Evolutionary conservation across 495 filamentous ascomycete species (phyloP), one percentile per base, ranked within the genome.

Genomic region (Hypoxylon trugodes): DNA sequence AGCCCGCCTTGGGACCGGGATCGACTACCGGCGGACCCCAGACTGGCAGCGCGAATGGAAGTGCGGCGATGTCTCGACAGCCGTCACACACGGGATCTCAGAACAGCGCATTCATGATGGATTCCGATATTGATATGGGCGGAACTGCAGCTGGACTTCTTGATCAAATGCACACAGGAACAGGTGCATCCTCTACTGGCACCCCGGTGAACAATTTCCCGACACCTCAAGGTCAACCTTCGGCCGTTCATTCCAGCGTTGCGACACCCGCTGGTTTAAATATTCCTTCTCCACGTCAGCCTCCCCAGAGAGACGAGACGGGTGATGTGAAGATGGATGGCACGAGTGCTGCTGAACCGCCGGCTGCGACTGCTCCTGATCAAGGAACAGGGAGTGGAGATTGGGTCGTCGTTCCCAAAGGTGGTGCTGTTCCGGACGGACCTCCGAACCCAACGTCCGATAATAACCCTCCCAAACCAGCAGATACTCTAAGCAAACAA

Each of bases 41-140:
- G 9, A 58, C 45, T 30, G 51, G 45, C 2, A 43, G 61, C 7
- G 19, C 50, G 15, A 66, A 46, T 28, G 65, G 59, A 36, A 59
- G 65, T 26, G 54, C 47, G 2, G 48, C 55, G 15, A 76, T 82
- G 71, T 81, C 79, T 7, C 74, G 78, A 16, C 77, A 81, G 62
- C 72, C 73, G 18, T 82, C 81, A 3, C 78, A 79, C 6, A 64
- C 78, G 9, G 79, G 78, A 12, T 81, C 79, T 22, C 76, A 78
- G 57, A 71, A 73, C 40, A 82, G 81, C 65, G 84, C 79, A n/a
- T 73, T 81, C 28, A 76, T 83, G 72, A 69, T 80, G 2, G 84
- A 86, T 65, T 77, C 79, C 8, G 88, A 90, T 68, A 82, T 90
- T 60, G 81, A 88, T 52, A 87, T 90, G 85, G 87, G 84, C 24